Conservation (phyloP, 1,284 basidiomycete genomes). For the Sparassis latifolia region DNA sequence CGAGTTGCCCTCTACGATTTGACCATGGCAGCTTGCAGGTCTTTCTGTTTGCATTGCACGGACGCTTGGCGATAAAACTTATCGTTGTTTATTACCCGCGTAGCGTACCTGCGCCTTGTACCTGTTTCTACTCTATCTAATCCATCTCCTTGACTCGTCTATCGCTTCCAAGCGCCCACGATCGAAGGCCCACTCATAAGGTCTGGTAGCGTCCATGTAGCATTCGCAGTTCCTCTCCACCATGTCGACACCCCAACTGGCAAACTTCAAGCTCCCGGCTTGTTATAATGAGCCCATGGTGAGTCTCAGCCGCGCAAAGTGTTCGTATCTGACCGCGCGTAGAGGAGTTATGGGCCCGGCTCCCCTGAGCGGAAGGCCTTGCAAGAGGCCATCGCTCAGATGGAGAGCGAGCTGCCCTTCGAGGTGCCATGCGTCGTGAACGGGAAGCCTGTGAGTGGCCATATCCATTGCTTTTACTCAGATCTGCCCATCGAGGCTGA, state of each 20-base stretch:
- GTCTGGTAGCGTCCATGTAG: too few species aligned
- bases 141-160: too few species aligned
- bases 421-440: slow-evolving; percentile 93
- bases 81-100: too few species aligned
- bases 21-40: slow-evolving; percentile 9
- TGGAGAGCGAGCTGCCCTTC: slow-evolving; percentile 81
- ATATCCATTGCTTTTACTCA: not conserved
- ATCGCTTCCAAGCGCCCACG: too few species aligned
- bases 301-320: slow-evolving; percentile 17
- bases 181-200: too few species aligned
- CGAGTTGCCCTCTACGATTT: slow-evolving; percentile 50
- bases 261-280: slow-evolving; percentile 74
- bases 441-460: slow-evolving; percentile 71
- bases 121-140: too few species aligned
- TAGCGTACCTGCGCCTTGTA: too few species aligned
- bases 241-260: slow-evolving; percentile 62
- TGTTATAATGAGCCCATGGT: slow-evolving; percentile 94
- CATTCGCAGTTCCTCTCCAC: not conserved
- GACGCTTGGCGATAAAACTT: too few species aligned
- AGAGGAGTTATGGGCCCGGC: slow-evolving; percentile 70
- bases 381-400: slow-evolving; percentile 70
- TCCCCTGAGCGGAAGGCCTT: slow-evolving; percentile 77
- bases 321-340: not conserved
- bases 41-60: not conserved
- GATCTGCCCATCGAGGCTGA: too few species aligned